Evolutionary conservation across 2,329 filamentous ascomycete species (phyloP), one percentile per base, ranked within the genome.

Genomic region (Arthrobotrys musiformis): DNA sequence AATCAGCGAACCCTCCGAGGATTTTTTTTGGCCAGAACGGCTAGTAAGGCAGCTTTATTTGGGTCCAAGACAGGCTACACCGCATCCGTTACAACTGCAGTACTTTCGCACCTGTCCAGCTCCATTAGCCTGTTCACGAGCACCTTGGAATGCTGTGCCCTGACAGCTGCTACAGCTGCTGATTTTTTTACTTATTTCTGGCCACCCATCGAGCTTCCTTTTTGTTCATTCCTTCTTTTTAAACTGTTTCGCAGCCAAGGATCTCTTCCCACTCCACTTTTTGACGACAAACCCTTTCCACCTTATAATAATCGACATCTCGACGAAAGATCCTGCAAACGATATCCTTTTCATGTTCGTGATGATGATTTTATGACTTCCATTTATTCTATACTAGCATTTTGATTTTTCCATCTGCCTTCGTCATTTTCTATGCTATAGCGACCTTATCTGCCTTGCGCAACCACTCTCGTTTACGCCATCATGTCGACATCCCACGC

Each of bases 401-500:
- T 40, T n/a, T 58, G 33, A 26, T 58, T 40, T 40, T 58, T 33
- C 8, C n/a, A n/a, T 54, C 5, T 1, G 46, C 28, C 11, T 44
- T 33, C 35, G 50, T 19, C 11, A 17, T 54, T n/a, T 33, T 61
- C 61, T 19, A 67, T 61, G 60, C 28, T 61, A 37, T 62, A 61
- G 24, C 37, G 24, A 37, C 26, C n/a, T 61, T 54, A 9, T n/a
- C 26, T 33, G 7, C 26, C n/a, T 74, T 67, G 52, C 56, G 40
- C 35, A 40, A 22, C 35, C 46, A 35, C 60, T 17, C 60, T 74
- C 62, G 52, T 68, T 74, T 63, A 56, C 70, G 54, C 22, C 64
- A 76, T 66, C 24, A 76, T 76, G 72, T 76, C 68, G 40, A 48
- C 64, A 46, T 69, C 46, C 44, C 54, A 66, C 63, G 33, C 48